Evolutionary conservation across 2,329 filamentous ascomycete genomes (phyloP), one percentile per base, ranked within the genome.

Genomic region (Diaporthe aspalathi): DNA sequence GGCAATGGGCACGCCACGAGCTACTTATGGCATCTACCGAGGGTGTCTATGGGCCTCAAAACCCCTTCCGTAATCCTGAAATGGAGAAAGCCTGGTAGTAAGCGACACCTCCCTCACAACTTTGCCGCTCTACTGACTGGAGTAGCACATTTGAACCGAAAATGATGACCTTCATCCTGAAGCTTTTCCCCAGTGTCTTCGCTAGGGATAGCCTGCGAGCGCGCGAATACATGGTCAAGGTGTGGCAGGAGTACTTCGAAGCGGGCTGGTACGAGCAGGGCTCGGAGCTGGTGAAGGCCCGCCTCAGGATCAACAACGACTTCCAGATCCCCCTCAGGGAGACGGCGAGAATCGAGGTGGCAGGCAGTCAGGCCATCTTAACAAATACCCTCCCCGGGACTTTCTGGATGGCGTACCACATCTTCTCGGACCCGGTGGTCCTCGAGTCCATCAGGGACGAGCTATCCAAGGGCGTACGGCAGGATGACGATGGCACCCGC

Each of bases 381-480:
- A 77, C 77, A 32, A 85, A 82, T 69, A 82, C 80, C 0, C 74
- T 77, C 0, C 79, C 81, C 2, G 76, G 81, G 0, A 47, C 78
- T 0, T 84, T 84, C 71, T 84, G 83, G 83, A 73, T 80, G 7
- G 47, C 81, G 0, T 81, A 78, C 38, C 78, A 80, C 57, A 74
- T 84, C 12, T 79, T 79, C 49, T 81, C 82, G 0, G 70, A 81
- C 38, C 76, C 79, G 0, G 47, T 49, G 0, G 73, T 81, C 0
- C 74, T 83, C 1, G 45, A 63, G 2, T 76, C 76, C 1, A 76
- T 79, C 54, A 79, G 82, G 17, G 8, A n/a, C 14, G 73, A 75
- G 45, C 6, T 75, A 20, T 8, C 8, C 7, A 43, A 24, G n/a
- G 24, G 40, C 3, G 66, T 71, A 47, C 52, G 32, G 43, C 17